A percentile compares a stretch with the other conserved stretches of the same genome.
These are phyloP conservation scores for Chaetomium strumarium DNA, from an alignment of 2,329 filamentous ascomycete genomes.

Conservation along the genomic window DNA sequence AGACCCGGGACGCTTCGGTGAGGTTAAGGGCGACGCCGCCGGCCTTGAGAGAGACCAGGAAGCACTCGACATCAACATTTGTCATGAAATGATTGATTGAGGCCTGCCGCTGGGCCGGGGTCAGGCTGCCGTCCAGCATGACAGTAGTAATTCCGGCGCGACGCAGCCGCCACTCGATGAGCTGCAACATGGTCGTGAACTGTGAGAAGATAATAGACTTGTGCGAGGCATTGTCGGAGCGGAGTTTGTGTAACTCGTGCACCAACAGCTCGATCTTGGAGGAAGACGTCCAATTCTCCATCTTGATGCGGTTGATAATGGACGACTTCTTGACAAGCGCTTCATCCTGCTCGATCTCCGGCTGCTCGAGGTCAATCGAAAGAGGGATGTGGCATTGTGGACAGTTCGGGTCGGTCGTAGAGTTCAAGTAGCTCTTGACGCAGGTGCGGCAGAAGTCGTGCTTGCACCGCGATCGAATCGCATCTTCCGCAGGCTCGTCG, in stretches of 20 bases:
- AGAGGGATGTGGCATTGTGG: constrained; percentile 88
- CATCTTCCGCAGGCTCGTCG: constrained; percentile 92
- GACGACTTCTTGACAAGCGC: constrained; percentile 84
- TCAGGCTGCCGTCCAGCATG: constrained; percentile 98
- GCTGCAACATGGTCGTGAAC: constrained; percentile 94
- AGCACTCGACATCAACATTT: constrained; percentile 89
- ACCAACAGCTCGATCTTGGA: constrained; percentile 97
- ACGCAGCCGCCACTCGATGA: constrained; percentile 93
- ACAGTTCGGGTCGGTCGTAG: constrained; percentile 72
- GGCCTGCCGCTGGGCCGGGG: constrained; percentile 82
- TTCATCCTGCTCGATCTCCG: constrained; percentile 90
- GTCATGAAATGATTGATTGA: constrained; percentile 97
- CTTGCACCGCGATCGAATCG: constrained; percentile 83
- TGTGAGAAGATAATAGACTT: constrained; percentile 98
- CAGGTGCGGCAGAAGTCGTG: constrained; percentile 88
- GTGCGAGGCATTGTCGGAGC: constrained; percentile 85
- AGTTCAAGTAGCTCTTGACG: constrained; percentile 72
- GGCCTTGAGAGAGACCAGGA: constrained; percentile 91
- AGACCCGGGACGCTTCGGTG: constrained; percentile 89
- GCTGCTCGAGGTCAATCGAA: constrained; percentile 88
- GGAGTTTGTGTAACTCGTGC: constrained; percentile 85
- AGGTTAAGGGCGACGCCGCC: constrained; percentile 93
- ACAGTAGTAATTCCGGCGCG: constrained; percentile 97
- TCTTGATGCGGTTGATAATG: constrained; percentile 97
- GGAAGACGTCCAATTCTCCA: constrained; percentile 97